Evolutionary conservation across 371 early-diverging fungal species (phyloP), one percentile per base, ranked within the genome.

Genomic region (Actinomucor elegans): DNA sequence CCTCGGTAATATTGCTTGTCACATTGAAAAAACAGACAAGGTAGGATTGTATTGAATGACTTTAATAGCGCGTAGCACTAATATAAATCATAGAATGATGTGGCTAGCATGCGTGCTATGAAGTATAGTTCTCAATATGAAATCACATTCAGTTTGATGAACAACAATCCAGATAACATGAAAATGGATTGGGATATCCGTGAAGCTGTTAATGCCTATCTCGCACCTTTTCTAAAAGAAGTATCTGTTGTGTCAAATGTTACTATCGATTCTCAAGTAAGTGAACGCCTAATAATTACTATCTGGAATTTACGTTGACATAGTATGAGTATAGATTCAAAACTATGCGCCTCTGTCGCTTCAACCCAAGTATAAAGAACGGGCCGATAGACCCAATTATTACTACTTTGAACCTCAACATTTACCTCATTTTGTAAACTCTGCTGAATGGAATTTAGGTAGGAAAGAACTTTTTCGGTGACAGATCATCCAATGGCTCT

Each of bases 401-500:
- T 65, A 79, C 40, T 83, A 71, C 55, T 67, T 80, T 70, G 67
- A 75, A 11, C 72, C 86, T 48, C 71, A 83, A 14, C 64, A 78
- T 28, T 72, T 93, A 17, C 84, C 90, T 14, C 87, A 87, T 49
- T 93, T 94, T 71, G 82, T 94, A 31, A 92, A 94, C 63, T 85
- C 91, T 28, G 94, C 91, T 4, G 93, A 94, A 64, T 94, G 94
- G 94, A 92, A 89, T 59, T 67, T 94, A 35, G 90, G 88, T 87
- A 71, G 42, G 31, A 31, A 24, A 28, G 12, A 29, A 17, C 17
- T 31, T 37, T 21, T 27, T 10, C 9, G 14, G n/a, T n/a, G n/a
- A n/a, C n/a, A n/a, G n/a, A n/a, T n/a, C n/a, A n/a, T n/a, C n/a
- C n/a, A n/a, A n/a, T n/a, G n/a, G n/a, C n/a, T n/a, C n/a, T n/a